Evolutionary conservation across 306 rosid species (phyloP), one percentile per base, ranked within the genome.

Genomic region (Fragaria ananassa): DNA sequence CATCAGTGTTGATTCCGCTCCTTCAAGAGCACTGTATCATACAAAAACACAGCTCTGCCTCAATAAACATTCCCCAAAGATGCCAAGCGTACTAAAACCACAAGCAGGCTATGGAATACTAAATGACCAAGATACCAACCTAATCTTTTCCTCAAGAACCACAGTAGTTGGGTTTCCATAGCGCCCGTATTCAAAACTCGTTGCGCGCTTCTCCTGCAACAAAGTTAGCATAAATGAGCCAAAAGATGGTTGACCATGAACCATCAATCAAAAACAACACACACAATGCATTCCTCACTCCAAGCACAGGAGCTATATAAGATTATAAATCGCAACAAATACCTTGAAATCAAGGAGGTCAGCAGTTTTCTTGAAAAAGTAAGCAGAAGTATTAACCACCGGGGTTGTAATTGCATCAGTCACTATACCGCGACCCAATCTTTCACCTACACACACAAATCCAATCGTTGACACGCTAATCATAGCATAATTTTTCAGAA

Each of bases 381-480:
- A 89, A 6, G 95, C 96, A 49, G 97, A 84, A 87, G 97, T 89
- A 70, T 93, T 93, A 60, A 93, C 98, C 77, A 93, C 92, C 15
- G 97, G 98, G 5, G 98, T 93, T 5, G 98, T 93, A 73, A 93
- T 89, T 42, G 97, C 98, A 79, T 93, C 98, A 51, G 95, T 90
- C 39, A 74, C 91, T 27, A 90, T 89, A 35, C 92, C 93, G 29
- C 98, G 92, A 64, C 98, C 98, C 83, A 87, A 80, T 85, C 98
- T 88, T 80, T 93, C 98, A 77, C 89, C 98, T 93, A 73, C 80
- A 78, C 25, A 58, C 72, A 79, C 57, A 71, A 62, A 13, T 57
- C 78, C 68, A 79, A 70, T 74, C n/a, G 27, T 76, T 25, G 74
- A 76, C 68, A 70, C 62, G 51, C 58, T 62, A 42, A 75, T 35